These are phyloP conservation scores for Pseudogymnoascus sp. DNA, from an alignment of 2,329 filamentous ascomycete genomes.

Conservation along the genomic window DNA sequence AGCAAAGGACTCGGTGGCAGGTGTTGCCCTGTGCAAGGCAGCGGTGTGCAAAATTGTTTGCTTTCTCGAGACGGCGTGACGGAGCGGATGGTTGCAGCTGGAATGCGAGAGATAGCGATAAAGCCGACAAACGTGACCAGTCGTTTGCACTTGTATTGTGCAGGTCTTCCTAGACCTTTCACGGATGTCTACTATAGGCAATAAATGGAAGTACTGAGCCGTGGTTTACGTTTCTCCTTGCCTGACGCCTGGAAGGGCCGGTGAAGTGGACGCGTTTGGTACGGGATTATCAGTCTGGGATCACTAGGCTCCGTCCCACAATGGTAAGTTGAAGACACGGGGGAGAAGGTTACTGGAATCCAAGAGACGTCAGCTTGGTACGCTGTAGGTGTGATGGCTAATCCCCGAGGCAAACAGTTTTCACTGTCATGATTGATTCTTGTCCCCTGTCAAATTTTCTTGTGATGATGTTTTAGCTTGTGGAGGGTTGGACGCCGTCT, in stretches of 20 bases:
- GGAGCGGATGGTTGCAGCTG: neutral
- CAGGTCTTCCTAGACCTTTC: neutral
- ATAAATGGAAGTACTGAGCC: neutral
- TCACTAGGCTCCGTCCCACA: neutral
- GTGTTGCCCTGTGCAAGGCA: neutral
- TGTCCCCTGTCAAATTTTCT: neutral
- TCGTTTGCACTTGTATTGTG: neutral
- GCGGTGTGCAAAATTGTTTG: neutral
- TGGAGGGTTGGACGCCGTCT: neutral
- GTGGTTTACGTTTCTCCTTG: neutral
- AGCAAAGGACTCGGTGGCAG: neutral
- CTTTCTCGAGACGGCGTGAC: neutral
- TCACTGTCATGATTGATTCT: neutral
- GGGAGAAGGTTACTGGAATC: neutral
- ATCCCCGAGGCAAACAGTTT: slow-evolving; percentile 5
- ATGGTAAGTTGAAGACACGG: neutral
- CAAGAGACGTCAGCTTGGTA: neutral
- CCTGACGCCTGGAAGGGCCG: neutral
- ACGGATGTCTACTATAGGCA: slow-evolving; percentile 1
- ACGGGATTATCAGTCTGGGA: neutral
- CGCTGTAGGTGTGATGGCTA: neutral
- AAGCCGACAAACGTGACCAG: slow-evolving; percentile 1
- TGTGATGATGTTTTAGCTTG: neutral
- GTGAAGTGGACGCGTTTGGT: neutral
- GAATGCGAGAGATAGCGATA: slow-evolving; percentile 1